phyloP scores from a whole-genome alignment of 1,139 yeast species.

The Yamadazyma trypodendri region DNA sequence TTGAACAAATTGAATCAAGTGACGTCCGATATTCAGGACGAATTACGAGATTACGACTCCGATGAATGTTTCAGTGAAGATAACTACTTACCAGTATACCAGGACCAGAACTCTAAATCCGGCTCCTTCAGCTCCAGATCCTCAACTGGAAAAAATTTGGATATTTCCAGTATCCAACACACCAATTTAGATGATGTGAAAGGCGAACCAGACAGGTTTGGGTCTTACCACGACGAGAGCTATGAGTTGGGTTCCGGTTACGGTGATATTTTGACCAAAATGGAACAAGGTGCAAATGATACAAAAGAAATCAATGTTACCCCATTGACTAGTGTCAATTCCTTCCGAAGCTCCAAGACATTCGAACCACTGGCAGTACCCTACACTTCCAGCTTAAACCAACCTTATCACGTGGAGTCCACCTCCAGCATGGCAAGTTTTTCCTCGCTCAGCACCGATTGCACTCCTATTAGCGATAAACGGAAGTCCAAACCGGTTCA shows the following conservation, averaged over 20 bases:
- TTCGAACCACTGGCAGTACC: not conserved
- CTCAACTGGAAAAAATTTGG: not conserved
- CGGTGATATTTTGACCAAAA: conserved; percentile 9
- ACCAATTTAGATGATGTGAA: not conserved
- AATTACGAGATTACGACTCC: conserved; percentile 23
- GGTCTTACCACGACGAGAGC: conserved; percentile 1
- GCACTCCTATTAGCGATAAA: conserved; percentile 13
- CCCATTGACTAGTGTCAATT: conserved; percentile 42
- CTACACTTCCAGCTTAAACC: not conserved
- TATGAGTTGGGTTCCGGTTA: conserved; percentile 13
- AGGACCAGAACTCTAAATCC: not conserved
- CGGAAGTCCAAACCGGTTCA: conserved; percentile 40
- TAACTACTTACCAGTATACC: conserved; percentile 9
- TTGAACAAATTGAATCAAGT: conserved; percentile 41
- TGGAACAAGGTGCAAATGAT: conserved; percentile 10
- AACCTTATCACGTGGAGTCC: not conserved
- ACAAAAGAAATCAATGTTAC: conserved; percentile 19
- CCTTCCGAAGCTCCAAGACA: conserved; percentile 18
- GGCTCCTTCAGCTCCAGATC: not conserved
- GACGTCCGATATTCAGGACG: conserved; percentile 41
- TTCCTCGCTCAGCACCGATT: not conserved
- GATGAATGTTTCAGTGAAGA: conserved; percentile 14
- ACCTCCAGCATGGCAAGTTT: not conserved
- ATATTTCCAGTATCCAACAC: not conserved
- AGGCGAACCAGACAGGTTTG: not conserved